phyloP scores from a whole-genome alignment of 768 basidiomycete genomes.

The Baorangia bicolor region DNA sequence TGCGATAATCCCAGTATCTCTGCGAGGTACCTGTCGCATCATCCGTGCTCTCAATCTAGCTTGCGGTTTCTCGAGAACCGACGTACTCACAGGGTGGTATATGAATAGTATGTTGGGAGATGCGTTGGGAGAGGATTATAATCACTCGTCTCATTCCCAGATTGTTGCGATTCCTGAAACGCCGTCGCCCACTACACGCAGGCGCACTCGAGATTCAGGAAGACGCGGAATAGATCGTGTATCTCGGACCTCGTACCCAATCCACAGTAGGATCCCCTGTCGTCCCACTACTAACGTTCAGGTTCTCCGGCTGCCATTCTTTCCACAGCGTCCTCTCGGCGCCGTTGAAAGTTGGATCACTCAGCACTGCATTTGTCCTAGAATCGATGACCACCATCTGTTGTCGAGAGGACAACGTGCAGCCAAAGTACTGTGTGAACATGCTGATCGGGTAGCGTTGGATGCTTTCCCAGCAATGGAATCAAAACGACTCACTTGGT shows the following conservation, averaged over 20 bases:
- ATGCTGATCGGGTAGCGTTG: background rate
- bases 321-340: background rate
- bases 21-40: background rate
- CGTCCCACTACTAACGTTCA: background rate
- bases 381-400: background rate
- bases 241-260: background rate
- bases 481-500: background rate
- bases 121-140: background rate
- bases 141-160: background rate
- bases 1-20: background rate
- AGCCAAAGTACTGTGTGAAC: background rate
- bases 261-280: background rate
- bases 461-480: background rate
- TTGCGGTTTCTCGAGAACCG: background rate
- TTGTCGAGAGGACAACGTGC: background rate
- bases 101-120: background rate
- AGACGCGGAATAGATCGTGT: too few species aligned
- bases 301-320: background rate
- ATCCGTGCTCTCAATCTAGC: background rate
- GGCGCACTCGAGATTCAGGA: background rate
- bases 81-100: background rate
- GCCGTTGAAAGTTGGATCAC: background rate
- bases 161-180: background rate
- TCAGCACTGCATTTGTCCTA: background rate
- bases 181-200: background rate